These are phyloP conservation scores for Rubia peregrina DNA, from an alignment of 305 asterid species.

Conservation along the genomic window DNA sequence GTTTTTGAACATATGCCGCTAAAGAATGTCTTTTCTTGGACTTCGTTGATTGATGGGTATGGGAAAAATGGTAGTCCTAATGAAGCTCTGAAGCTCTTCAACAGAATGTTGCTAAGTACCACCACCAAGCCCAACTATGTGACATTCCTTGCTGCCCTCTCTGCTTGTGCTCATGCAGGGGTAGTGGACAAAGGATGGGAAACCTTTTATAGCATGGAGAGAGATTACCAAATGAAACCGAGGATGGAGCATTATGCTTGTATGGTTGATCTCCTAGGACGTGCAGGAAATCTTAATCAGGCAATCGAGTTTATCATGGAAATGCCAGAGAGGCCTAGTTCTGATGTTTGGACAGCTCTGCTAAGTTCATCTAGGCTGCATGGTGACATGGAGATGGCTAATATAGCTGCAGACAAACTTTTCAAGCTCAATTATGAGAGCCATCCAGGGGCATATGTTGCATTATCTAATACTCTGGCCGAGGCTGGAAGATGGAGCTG, in stretches of 20 bases:
- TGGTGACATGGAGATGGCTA: constrained; percentile 81
- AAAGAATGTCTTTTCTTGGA: constrained; percentile 80
- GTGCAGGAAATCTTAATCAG: constrained; percentile 60
- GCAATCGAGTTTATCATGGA: constrained; percentile 56
- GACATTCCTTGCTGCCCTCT: constrained; percentile 67
- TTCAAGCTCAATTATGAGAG: constrained; percentile 34
- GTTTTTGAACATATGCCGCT: constrained; percentile 60
- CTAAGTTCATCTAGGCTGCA: constrained; percentile 77
- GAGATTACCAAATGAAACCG: constrained; percentile 52
- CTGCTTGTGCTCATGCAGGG: constrained; percentile 91
- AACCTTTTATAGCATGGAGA: constrained; percentile 58
- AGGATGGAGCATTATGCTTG: constrained; percentile 91
- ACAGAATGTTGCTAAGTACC: constrained; percentile 33
- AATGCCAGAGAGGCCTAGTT: constrained; percentile 63
- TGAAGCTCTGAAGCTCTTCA: constrained; percentile 62
- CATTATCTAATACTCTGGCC: constrained; percentile 70
- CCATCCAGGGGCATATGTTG: constrained; percentile 80
- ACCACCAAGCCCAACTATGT: constrained; percentile 51
- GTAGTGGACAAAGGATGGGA: constrained; percentile 54
- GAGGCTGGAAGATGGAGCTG: constrained; percentile 88
- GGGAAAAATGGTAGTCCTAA: constrained; percentile 76
- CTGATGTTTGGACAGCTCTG: constrained; percentile 92
- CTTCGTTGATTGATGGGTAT: constrained; percentile 92
- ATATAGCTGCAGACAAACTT: constrained; percentile 67
- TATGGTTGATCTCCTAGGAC: constrained; percentile 79